Evolutionary conservation across 1,139 yeast genomes (phyloP).

Genomic region (Candida sp.): DNA sequence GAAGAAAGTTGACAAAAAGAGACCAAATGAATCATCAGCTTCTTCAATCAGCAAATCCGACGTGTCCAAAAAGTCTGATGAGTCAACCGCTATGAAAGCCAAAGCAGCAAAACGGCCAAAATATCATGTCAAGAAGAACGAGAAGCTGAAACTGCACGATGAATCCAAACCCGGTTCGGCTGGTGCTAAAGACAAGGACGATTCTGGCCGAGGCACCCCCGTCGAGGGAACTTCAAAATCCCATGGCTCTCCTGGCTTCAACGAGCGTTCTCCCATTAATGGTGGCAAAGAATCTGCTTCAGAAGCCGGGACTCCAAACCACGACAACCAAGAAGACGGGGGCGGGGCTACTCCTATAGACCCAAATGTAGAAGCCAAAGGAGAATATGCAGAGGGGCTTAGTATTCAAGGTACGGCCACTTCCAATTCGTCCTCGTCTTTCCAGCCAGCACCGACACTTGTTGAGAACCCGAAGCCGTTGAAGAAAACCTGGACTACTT

Average conservation of each 20-base stretch:
- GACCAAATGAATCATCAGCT: conserved; percentile 4
- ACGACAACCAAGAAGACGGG: background rate
- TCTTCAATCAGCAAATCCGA: conserved; percentile 5
- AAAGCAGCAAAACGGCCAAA: background rate
- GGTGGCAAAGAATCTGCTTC: background rate
- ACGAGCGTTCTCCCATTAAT: background rate
- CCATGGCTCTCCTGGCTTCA: background rate
- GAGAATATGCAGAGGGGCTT: background rate
- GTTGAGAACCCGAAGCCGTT: background rate
- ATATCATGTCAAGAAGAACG: background rate
- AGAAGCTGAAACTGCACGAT: background rate
- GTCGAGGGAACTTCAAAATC: background rate
- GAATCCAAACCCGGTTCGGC: background rate
- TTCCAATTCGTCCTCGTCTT: background rate
- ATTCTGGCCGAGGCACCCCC: background rate
- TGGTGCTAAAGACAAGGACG: background rate
- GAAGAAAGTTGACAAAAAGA: conserved; percentile 1
- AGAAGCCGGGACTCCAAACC: background rate
- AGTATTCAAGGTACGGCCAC: background rate
- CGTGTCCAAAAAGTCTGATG: conserved; percentile 1
- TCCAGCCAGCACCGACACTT: conserved; percentile 1
- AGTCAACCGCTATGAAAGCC: background rate
- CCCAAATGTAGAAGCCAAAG: background rate
- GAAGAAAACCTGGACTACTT: background rate
- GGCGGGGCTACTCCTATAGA: background rate